phyloP scores from a whole-genome alignment of 257 asterid genomes.

The Nicotiana tomentosiformis region DNA sequence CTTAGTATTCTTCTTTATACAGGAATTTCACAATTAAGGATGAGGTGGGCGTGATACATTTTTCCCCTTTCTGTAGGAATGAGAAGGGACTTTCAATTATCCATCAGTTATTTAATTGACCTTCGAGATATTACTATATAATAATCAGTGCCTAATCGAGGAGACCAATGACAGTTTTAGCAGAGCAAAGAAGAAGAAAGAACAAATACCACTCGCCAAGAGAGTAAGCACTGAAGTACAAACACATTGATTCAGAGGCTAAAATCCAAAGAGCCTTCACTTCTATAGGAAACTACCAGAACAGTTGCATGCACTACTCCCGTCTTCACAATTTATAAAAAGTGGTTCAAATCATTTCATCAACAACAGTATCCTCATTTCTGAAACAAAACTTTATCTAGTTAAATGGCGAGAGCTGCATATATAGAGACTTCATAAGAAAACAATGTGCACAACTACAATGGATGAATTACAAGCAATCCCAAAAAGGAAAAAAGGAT shows the following conservation, averaged over 20 bases:
- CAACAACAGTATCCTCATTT: background rate
- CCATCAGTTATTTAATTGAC: background rate
- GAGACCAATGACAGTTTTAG: background rate
- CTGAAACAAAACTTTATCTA: background rate
- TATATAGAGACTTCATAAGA: background rate
- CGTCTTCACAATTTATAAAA: background rate
- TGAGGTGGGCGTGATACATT: background rate
- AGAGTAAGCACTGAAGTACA: background rate
- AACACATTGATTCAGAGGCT: background rate
- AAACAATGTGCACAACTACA: background rate
- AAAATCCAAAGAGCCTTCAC: background rate
- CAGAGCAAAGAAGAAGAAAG: background rate
- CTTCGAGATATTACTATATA: background rate
- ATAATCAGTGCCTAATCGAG: background rate
- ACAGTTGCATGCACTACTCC: background rate
- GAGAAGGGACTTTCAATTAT: background rate
- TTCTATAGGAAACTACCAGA: background rate
- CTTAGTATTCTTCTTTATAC: slow-evolving; percentile 7
- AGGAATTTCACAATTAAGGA: slow-evolving; percentile 2
- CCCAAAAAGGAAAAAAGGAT: background rate
- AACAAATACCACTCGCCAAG: background rate
- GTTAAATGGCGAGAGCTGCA: background rate
- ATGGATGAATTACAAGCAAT: background rate
- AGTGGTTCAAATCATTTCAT: background rate
- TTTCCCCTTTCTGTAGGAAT: background rate